Evolutionary conservation across 1,284 basidiomycete species (phyloP).

Genomic region (Ceratobasidium sp.): DNA sequence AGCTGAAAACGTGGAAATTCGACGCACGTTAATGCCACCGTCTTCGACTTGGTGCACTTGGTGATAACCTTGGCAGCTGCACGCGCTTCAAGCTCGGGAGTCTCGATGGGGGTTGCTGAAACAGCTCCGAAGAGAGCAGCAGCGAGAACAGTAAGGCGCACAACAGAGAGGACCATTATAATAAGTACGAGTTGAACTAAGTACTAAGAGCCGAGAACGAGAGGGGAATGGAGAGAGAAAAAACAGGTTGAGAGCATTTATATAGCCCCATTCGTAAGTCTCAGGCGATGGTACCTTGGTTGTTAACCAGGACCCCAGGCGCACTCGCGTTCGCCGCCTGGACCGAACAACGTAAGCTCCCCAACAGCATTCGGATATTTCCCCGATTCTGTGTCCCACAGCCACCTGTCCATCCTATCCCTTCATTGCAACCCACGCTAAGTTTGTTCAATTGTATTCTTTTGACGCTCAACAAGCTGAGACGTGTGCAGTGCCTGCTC

Average conservation of each 20-base stretch:
- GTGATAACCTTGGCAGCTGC: slow-evolving; percentile 8
- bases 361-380: not conserved
- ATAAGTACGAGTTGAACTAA: not conserved
- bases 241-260: slow-evolving; percentile 13
- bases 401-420: not conserved
- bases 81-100: slow-evolving; percentile 7
- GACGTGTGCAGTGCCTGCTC: not conserved
- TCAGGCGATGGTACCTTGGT: not conserved
- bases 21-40: slow-evolving; percentile 27
- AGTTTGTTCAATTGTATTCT: not conserved
- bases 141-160: slow-evolving; percentile 28
- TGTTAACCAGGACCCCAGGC: not conserved
- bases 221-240: not conserved
- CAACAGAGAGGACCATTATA: slow-evolving; percentile 27
- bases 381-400: not conserved
- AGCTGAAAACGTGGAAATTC: not conserved
- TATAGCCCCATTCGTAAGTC: not conserved
- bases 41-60: slow-evolving; percentile 35
- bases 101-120: slow-evolving; percentile 26
- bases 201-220: slow-evolving; percentile 7
- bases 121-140: slow-evolving; percentile 38
- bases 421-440: not conserved
- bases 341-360: too few species aligned
- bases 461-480: not conserved
- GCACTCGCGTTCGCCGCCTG: not conserved